Conservation (phyloP, 2,329 filamentous ascomycete genomes). For the Claviceps sorghi region DNA sequence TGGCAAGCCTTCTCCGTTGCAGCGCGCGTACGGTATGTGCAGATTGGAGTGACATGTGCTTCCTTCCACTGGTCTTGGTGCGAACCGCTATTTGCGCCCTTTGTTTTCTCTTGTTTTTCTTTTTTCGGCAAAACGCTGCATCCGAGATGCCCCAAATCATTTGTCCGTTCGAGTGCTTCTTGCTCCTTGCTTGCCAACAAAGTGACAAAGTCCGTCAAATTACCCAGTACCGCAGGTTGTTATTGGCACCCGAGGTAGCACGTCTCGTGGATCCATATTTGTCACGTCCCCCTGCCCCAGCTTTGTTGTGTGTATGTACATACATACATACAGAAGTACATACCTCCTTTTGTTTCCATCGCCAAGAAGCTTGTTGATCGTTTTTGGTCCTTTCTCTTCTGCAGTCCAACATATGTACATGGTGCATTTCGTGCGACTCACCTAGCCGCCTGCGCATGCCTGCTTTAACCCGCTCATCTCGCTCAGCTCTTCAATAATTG, state of each 20-base stretch:
- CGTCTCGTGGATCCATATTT: neutral
- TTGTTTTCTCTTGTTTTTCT: no score
- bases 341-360: neutral
- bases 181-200: no score
- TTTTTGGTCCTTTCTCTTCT: neutral
- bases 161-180: no score
- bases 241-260: neutral
- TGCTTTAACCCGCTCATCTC: neutral
- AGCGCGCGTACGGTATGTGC: no score
- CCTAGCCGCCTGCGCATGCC: neutral
- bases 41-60: no score
- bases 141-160: no score
- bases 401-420: neutral
- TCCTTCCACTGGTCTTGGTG: no score
- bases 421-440: neutral
- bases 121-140: no score
- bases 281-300: neutral
- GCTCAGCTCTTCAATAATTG: neutral
- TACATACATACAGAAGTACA: neutral
- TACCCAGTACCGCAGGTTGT: neutral
- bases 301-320: no score
- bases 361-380: neutral
- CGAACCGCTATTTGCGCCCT: no score
- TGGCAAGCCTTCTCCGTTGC: no score
- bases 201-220: neutral